Conservation (phyloP, 2,329 filamentous ascomycete species). For the Microsporum audouinii region DNA sequence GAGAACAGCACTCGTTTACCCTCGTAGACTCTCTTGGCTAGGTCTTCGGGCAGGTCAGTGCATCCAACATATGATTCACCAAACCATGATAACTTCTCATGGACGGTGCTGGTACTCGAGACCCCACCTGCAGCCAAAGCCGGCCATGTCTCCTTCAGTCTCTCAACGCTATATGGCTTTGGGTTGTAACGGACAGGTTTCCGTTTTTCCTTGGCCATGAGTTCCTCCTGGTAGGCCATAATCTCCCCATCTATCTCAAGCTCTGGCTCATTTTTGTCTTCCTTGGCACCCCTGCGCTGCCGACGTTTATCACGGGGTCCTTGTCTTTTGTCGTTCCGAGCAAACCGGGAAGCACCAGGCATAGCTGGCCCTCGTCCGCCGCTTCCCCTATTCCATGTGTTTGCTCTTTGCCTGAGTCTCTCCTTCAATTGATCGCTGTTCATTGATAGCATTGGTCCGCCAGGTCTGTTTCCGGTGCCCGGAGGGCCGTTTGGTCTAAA, state of each 20-base stretch:
- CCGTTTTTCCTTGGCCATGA: conserved; percentile 21
- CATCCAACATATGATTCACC: conserved; percentile 27
- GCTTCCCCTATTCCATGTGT: not conserved
- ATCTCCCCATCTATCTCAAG: not conserved
- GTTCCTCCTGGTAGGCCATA: not conserved
- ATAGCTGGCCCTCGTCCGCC: not conserved
- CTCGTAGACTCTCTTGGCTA: conserved; percentile 28
- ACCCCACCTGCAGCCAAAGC: conserved; percentile 24
- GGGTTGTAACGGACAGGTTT: conserved; percentile 29
- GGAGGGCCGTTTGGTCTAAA: not conserved
- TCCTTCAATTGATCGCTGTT: not conserved
- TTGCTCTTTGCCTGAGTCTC: not conserved
- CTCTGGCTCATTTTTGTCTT: not conserved
- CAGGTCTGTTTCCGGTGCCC: not conserved
- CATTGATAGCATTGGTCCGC: not conserved
- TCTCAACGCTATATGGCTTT: conserved; percentile 22
- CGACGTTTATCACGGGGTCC: not conserved
- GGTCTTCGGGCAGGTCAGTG: conserved; percentile 26
- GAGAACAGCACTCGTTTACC: conserved; percentile 30
- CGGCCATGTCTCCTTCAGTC: conserved; percentile 30
- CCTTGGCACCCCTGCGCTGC: not conserved
- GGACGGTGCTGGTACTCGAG: conserved; percentile 21
- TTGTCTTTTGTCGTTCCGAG: not conserved
- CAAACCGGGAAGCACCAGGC: not conserved
- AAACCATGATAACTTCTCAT: conserved; percentile 27